A percentile compares a stretch with the other conserved stretches of the same genome.
These are phyloP conservation scores for Auriscalpium orientale DNA, from an alignment of 768 basidiomycete species.

Conservation along the genomic window DNA sequence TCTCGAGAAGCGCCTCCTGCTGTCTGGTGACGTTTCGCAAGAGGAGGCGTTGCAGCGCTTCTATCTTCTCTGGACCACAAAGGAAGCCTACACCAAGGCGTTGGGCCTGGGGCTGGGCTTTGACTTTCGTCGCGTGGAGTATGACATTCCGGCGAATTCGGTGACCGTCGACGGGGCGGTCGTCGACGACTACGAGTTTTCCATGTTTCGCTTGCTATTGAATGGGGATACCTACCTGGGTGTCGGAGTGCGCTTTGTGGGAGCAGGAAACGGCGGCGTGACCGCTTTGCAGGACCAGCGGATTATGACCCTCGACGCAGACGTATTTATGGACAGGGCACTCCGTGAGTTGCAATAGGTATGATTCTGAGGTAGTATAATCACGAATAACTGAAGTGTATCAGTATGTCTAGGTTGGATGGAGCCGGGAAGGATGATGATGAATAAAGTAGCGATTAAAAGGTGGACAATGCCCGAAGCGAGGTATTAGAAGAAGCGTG, in stretches of 20 bases:
- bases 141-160: conserved; percentile 42
- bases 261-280: conserved; percentile 25
- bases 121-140: conserved; percentile 72
- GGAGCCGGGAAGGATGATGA: background rate
- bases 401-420: background rate
- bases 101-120: conserved; percentile 79
- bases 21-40: conserved; percentile 30
- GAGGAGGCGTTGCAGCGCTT: conserved; percentile 52
- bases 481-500: too few relatives aligned
- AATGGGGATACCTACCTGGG: conserved; percentile 53
- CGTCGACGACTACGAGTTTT: conserved; percentile 62
- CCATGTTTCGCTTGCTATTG: conserved; percentile 46
- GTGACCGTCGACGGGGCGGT: conserved; percentile 53
- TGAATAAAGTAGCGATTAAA: background rate
- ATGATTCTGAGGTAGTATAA: conserved; percentile 1
- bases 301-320: conserved; percentile 8
- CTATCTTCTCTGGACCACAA: conserved; percentile 84
- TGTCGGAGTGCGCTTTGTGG: conserved; percentile 55
- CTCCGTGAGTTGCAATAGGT: conserved; percentile 4
- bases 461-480: background rate
- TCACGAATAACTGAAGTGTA: background rate
- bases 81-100: conserved; percentile 89
- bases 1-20: conserved; percentile 26
- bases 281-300: conserved; percentile 4
- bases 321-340: conserved; percentile 10